Evolutionary conservation across 306 rosid genomes (phyloP).

Genomic region (Ziziphus jujuba): DNA sequence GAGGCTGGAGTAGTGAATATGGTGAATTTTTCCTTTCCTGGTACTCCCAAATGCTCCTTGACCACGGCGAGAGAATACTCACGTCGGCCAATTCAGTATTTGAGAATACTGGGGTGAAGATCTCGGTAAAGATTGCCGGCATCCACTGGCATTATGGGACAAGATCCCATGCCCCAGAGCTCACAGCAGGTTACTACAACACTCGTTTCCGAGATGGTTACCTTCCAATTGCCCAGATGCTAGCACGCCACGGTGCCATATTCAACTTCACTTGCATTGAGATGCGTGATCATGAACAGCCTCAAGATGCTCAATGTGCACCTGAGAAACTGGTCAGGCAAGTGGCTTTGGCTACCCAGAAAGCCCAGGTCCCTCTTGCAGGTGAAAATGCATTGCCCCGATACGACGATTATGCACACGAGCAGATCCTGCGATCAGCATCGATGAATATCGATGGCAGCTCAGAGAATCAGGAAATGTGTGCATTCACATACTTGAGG

Average conservation of each 20-base stretch:
- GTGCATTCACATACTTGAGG: slow-evolving; percentile 92
- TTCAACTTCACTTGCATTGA: slow-evolving; percentile 96
- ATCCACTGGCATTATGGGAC: slow-evolving; percentile 99
- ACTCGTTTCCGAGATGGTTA: slow-evolving; percentile 79
- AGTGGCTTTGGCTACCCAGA: slow-evolving; percentile 73
- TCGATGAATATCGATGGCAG: slow-evolving; percentile 50
- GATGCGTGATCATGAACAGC: slow-evolving; percentile 95
- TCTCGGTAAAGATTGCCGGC: slow-evolving; percentile 88
- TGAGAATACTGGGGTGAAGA: slow-evolving; percentile 55
- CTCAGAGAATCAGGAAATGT: slow-evolving; percentile 49
- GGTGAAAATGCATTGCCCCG: slow-evolving; percentile 92
- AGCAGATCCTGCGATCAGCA: slow-evolving; percentile 68
- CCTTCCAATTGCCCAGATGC: slow-evolving; percentile 86
- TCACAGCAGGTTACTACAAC: slow-evolving; percentile 97
- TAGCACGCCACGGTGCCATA: slow-evolving; percentile 85
- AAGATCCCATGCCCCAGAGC: slow-evolving; percentile 95
- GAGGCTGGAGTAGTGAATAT: slow-evolving; percentile 70
- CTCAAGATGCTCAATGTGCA: slow-evolving; percentile 79
- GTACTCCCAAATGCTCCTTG: slow-evolving; percentile 84
- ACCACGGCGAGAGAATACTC: slow-evolving; percentile 92
- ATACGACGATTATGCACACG: slow-evolving; percentile 63
- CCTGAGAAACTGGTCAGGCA: slow-evolving; percentile 90
- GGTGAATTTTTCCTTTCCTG: slow-evolving; percentile 90
- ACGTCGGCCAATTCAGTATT: slow-evolving; percentile 60
- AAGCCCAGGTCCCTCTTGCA: slow-evolving; percentile 69